These are phyloP conservation scores for Jatropha multifida DNA, from an alignment of 441 rosid species.

Conservation along the genomic window DNA sequence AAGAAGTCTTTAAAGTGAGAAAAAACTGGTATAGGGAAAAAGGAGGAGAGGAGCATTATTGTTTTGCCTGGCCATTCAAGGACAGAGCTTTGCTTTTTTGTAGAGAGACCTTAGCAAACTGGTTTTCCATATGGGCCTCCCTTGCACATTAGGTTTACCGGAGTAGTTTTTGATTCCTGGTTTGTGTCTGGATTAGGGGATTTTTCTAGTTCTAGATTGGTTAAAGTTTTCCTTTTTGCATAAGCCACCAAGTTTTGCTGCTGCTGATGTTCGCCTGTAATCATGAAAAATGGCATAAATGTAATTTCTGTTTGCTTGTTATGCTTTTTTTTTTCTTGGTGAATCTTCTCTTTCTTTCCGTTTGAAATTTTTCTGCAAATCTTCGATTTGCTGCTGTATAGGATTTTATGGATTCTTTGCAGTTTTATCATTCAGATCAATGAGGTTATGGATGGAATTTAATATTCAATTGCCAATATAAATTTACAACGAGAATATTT, in stretches of 20 bases:
- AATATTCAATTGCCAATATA: not conserved
- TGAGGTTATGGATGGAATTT: not conserved
- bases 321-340: not conserved
- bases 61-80: slow-evolving; percentile 8
- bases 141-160: not conserved
- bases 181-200: not conserved
- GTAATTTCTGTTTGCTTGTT: not conserved
- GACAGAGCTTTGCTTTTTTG: slow-evolving; percentile 8
- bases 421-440: not conserved
- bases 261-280: not conserved
- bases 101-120: slow-evolving; percentile 4
- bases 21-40: slow-evolving; percentile 13
- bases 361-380: too few relatives aligned
- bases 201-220: not conserved
- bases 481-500: not conserved
- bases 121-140: slow-evolving; percentile 2
- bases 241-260: not conserved
- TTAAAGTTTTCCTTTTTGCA: too few relatives aligned
- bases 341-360: not conserved
- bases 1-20: slow-evolving; percentile 6
- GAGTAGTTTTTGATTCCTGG: not conserved
- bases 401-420: not conserved
- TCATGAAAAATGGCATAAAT: not conserved
- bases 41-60: slow-evolving; percentile 10
- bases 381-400: too few relatives aligned